phyloP scores from a whole-genome alignment of 202 grass and related monocot species.

The Digitaria exilis region DNA sequence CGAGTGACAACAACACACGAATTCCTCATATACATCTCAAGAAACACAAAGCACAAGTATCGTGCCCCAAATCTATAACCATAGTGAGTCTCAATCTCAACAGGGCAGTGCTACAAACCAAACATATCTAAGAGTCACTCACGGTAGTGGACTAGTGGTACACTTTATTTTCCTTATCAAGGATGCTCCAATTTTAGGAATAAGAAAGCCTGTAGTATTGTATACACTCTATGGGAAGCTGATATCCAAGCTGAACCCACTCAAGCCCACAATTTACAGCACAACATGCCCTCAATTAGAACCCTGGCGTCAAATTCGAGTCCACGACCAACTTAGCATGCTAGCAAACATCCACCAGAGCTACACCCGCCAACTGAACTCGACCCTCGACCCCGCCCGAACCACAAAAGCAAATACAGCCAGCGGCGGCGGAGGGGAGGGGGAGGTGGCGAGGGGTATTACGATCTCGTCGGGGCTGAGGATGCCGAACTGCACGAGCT shows the following conservation, averaged over 20 bases:
- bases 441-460: constrained; percentile 35
- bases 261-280: not conserved
- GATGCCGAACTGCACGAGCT: constrained; percentile 92
- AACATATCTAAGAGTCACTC: not conserved
- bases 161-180: not conserved
- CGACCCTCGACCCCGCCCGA: constrained; percentile 29
- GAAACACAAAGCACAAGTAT: not conserved
- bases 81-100: not conserved
- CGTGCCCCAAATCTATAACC: not conserved
- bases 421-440: not conserved
- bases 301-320: not conserved
- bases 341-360: not conserved
- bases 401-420: constrained; percentile 24
- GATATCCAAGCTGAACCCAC: not conserved
- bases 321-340: not conserved
- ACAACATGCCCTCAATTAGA: not conserved
- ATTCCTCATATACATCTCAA: not conserved
- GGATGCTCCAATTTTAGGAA: not conserved
- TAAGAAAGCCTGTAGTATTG: not conserved
- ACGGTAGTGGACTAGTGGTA: not conserved
- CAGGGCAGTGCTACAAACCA: not conserved
- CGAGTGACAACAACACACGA: not conserved
- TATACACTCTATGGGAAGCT: not conserved
- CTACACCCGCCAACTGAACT: not conserved
- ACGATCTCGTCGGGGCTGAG: constrained; percentile 98